Base-by-base conservation (phyloP, 2,329 filamentous ascomycete genomes). In the Aschersonia sp. region DNA sequence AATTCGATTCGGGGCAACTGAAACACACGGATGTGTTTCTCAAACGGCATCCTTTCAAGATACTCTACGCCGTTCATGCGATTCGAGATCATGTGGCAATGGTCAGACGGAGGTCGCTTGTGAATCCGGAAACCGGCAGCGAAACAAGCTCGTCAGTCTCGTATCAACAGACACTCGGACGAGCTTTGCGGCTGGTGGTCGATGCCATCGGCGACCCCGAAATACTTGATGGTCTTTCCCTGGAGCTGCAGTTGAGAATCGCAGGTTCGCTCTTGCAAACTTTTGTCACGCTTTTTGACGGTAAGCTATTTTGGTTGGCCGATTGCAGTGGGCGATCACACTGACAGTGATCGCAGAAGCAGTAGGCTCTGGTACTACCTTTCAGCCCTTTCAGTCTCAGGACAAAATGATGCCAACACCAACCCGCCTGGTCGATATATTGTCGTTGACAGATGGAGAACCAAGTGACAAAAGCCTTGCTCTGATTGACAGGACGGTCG, bases 1-100 rank as follows among this genome's bases (percentile, higher is more conserved):
- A 74, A 30, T 74, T 92, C 46, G 72, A 76, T 46, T 70, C 72
- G 7, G 63, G 70, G 2, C 59, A 64, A 1, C 70, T 68, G n/a
- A 67, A 73, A 0, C 74, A 80, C 50, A 62, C 66, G 9, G 73
- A 82, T 9, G 66, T 88, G 1, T 88, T 92, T 50, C 81, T 84
- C 6, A 62, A 76, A 1, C 73, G 75, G 0, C 79, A 83, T 49
- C 82, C 83, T 2, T 88, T 80, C 67, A 84, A 83, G 55, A 79
- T 79, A 2, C 69, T 88, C 1, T 94, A 89, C 59, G 82, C 83
- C 3, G 64, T 87, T 1, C 74, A 83, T 56, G 77, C 81, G 1
- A 68, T 94, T 40, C 67, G 71, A 29, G 73, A 79, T 47, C 83
- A 81, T 58, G 69, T 87, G 40, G 65, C 69, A 30, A 64, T 56